These are phyloP conservation scores for maize (Zea mays) DNA, from an alignment of 176 grass and related monocot species.

Conservation along the genomic window DNA sequence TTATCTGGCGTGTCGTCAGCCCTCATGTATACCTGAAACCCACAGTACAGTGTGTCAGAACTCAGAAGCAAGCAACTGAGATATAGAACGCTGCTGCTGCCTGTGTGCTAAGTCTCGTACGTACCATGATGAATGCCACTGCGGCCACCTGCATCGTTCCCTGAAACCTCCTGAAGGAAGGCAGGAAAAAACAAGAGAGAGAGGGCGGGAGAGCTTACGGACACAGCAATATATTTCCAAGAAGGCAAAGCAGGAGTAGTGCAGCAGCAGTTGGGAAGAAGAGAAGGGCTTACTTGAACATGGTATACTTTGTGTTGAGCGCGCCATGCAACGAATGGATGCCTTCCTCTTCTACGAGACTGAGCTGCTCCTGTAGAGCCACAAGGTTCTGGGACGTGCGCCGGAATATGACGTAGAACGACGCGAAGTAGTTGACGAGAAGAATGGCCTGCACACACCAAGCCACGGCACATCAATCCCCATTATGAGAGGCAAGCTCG, in stretches of 20 bases:
- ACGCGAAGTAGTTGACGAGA: constrained; percentile 63
- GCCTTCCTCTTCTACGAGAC: constrained; percentile 73
- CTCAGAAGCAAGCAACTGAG: constrained; percentile 14
- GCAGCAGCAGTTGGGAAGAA: too few relatives aligned
- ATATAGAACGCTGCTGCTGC: too few relatives aligned
- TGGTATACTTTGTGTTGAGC: constrained; percentile 82
- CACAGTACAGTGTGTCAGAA: constrained; percentile 5
- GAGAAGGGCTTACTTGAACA: constrained; percentile 74
- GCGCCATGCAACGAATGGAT: constrained; percentile 70
- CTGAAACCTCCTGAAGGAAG: constrained; percentile 81
- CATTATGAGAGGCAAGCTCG: too few relatives aligned
- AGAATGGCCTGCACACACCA: constrained; percentile 58
- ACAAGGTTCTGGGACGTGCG: constrained; percentile 71
- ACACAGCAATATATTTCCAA: not conserved
- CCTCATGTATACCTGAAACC: constrained; percentile 82
- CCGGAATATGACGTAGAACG: constrained; percentile 80
- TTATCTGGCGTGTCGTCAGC: constrained; percentile 80
- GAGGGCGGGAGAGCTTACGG: not conserved
- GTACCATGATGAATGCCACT: constrained; percentile 88
- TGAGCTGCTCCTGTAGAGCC: constrained; percentile 75
- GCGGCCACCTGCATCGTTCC: constrained; percentile 88
- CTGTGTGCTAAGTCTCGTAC: constrained; percentile 20
- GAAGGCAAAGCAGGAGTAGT: too few relatives aligned
- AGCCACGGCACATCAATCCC: not conserved
- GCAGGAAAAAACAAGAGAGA: too few relatives aligned